Conservation (phyloP, 768 basidiomycete genomes). For the Flagelloscypha sp. region DNA sequence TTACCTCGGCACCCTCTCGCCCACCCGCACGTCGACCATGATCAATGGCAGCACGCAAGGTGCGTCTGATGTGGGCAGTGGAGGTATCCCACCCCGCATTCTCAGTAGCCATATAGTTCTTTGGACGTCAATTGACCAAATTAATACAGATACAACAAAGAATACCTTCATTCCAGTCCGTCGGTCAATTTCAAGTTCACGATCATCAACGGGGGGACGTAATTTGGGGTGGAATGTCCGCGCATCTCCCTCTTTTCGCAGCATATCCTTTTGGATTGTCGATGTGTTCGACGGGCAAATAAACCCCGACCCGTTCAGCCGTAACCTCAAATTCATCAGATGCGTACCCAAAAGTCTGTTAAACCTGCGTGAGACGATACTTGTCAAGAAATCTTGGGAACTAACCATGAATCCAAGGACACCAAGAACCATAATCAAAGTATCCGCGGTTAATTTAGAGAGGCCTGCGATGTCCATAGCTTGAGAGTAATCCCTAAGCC, state of each 20-base stretch:
- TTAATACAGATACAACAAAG: neutral
- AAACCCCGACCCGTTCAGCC: slow-evolving; percentile 65
- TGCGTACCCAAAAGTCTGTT: slow-evolving; percentile 53
- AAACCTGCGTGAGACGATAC: neutral
- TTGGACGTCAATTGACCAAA: neutral
- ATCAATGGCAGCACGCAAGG: slow-evolving; percentile 58
- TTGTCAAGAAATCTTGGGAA: neutral
- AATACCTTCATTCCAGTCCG: slow-evolving; percentile 71
- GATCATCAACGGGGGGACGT: slow-evolving; percentile 62
- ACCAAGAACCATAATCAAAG: slow-evolving; percentile 50
- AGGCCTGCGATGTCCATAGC: slow-evolving; percentile 68
- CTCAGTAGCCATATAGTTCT: slow-evolving; percentile 78
- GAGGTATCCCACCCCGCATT: slow-evolving; percentile 67
- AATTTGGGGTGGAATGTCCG: slow-evolving; percentile 63
- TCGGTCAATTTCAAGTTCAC: slow-evolving; percentile 71
- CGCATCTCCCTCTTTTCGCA: slow-evolving; percentile 61
- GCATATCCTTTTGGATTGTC: slow-evolving; percentile 77
- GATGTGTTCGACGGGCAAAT: slow-evolving; percentile 71
- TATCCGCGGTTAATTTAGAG: slow-evolving; percentile 56
- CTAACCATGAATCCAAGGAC: slow-evolving; percentile 51
- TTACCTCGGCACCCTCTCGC: slow-evolving; percentile 44
- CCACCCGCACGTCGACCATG: slow-evolving; percentile 50
- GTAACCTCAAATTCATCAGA: slow-evolving; percentile 69
- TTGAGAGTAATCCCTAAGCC: slow-evolving; percentile 66
- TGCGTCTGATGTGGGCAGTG: slow-evolving; percentile 55